Percentiles rank a stretch among this genome's conserved stretches.
These are phyloP conservation scores for Colletotrichum sp. DNA, from an alignment of 2,329 filamentous ascomycete genomes.

Conservation along the genomic window DNA sequence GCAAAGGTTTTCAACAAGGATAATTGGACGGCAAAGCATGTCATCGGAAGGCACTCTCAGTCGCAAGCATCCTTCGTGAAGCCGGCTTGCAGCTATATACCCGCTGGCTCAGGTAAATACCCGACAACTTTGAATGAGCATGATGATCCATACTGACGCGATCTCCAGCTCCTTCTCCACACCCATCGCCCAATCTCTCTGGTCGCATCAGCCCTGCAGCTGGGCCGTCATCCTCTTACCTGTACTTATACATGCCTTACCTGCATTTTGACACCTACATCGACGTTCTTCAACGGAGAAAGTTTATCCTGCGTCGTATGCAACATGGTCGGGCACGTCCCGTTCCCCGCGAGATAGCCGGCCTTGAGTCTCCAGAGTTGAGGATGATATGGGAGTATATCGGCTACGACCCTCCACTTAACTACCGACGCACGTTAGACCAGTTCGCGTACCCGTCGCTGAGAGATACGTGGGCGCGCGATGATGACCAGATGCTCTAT, in stretches of 20 bases:
- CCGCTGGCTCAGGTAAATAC: conserved; percentile 25
- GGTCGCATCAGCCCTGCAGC: conserved; percentile 10
- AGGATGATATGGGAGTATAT: conserved; percentile 69
- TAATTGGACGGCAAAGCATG: conserved; percentile 54
- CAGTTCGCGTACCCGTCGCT: conserved; percentile 69
- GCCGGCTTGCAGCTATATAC: conserved; percentile 52
- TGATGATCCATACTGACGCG: background rate
- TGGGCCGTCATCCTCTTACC: conserved; percentile 30
- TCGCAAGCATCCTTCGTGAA: conserved; percentile 55
- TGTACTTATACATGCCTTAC: conserved; percentile 62
- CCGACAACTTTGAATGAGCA: rapidly evolving
- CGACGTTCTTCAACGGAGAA: conserved; percentile 59
- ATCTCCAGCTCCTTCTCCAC: conserved; percentile 41
- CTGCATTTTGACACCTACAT: conserved; percentile 70
- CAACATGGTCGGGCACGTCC: conserved; percentile 60
- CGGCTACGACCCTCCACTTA: conserved; percentile 64
- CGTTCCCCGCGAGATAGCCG: conserved; percentile 57
- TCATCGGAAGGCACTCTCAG: conserved; percentile 52
- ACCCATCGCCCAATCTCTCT: conserved; percentile 23
- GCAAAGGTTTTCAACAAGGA: conserved; percentile 48
- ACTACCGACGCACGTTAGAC: conserved; percentile 66
- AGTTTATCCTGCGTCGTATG: conserved; percentile 57
- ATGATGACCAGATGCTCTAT: conserved; percentile 72
- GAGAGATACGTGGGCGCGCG: conserved; percentile 62
- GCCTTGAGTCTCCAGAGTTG: conserved; percentile 60